Evolutionary conservation across 176 grass and related monocot species (phyloP).

Genomic region (maize (Zea mays)): DNA sequence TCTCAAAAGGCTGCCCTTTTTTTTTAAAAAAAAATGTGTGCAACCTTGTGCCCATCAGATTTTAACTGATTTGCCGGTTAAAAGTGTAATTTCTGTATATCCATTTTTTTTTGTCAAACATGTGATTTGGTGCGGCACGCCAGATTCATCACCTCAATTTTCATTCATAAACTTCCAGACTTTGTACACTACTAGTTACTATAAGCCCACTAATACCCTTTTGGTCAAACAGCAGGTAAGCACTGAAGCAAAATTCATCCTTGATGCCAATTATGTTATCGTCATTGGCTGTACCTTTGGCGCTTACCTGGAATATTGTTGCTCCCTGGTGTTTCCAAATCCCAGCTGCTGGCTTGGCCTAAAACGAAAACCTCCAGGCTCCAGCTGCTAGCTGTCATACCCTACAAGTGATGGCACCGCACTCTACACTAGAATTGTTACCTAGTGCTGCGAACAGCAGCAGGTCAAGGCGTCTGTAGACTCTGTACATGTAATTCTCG

Average conservation of each 20-base stretch:
- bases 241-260: neutral
- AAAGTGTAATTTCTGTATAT: neutral
- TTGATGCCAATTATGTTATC: neutral
- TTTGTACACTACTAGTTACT: constrained; percentile 13
- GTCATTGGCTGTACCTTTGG: neutral
- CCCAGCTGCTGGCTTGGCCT: neutral
- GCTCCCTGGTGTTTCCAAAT: neutral
- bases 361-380: neutral
- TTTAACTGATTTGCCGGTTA: constrained; percentile 1
- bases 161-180: neutral
- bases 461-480: neutral
- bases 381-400: neutral
- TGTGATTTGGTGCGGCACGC: neutral
- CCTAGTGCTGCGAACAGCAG: neutral
- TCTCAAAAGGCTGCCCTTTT: neutral
- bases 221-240: neutral
- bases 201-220: neutral
- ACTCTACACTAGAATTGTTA: neutral
- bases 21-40: too few relatives aligned
- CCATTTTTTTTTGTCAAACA: neutral
- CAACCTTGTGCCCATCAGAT: neutral
- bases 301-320: constrained; percentile 1
- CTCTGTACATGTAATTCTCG: neutral
- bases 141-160: neutral
- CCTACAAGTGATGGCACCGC: neutral